Evolutionary conservation across 306 rosid species (phyloP).

Genomic region (Gastrolobium villosum): DNA sequence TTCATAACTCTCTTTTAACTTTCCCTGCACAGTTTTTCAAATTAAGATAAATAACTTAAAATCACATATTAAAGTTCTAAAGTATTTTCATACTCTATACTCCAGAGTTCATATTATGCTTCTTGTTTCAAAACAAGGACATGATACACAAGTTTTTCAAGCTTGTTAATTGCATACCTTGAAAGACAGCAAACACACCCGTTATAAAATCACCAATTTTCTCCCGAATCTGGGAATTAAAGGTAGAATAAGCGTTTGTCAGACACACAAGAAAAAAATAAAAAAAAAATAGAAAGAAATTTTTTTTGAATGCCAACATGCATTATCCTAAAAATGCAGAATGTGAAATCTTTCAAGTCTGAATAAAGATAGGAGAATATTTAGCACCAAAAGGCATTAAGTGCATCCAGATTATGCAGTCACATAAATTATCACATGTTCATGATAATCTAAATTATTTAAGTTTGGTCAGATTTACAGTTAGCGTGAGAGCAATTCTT

Average conservation of each 20-base stretch:
- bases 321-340: background rate
- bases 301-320: background rate
- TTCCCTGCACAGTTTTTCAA: background rate
- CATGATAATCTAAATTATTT: background rate
- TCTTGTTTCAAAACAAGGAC: slow-evolving; percentile 21
- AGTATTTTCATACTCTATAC: background rate
- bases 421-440: background rate
- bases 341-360: background rate
- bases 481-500: slow-evolving; percentile 1
- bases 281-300: background rate
- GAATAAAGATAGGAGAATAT: background rate
- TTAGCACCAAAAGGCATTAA: slow-evolving; percentile 18
- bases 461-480: background rate
- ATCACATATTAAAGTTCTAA: slow-evolving; percentile 12
- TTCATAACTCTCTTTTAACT: slow-evolving; percentile 14
- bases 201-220: slow-evolving; percentile 73
- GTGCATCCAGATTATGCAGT: slow-evolving; percentile 12
- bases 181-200: slow-evolving; percentile 81
- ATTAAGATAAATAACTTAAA: slow-evolving; percentile 11
- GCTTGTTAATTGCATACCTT: slow-evolving; percentile 64
- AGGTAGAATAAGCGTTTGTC: slow-evolving; percentile 44
- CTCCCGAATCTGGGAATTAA: slow-evolving; percentile 67
- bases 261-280: background rate
- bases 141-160: slow-evolving; percentile 15
- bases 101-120: background rate